Evolutionary conservation across 441 rosid species (phyloP).

Genomic region (Gossypium davidsonii): DNA sequence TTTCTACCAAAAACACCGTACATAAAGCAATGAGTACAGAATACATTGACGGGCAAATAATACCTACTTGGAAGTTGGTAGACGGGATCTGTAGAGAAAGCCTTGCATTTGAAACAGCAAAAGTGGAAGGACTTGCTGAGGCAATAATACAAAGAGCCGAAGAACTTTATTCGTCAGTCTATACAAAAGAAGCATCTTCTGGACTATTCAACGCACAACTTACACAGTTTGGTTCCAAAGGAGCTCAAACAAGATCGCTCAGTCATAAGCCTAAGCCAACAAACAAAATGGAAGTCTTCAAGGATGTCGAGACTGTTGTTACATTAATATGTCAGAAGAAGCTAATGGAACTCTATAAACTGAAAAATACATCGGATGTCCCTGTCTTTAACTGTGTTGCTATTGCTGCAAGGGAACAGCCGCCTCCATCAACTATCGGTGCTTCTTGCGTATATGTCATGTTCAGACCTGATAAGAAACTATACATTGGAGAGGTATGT

Average conservation of each 20-base stretch:
- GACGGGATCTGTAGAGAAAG: constrained; percentile 95
- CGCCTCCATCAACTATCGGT: constrained; percentile 88
- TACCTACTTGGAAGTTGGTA: constrained; percentile 81
- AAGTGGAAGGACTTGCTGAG: constrained; percentile 81
- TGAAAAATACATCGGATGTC: constrained; percentile 27
- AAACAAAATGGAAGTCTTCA: constrained; percentile 29
- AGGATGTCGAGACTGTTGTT: constrained; percentile 44
- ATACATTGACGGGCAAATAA: constrained; percentile 58
- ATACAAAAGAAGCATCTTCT: constrained; percentile 19
- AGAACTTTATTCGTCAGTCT: constrained; percentile 58
- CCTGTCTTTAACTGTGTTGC: constrained; percentile 39
- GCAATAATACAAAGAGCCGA: constrained; percentile 72
- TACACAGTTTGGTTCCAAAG: constrained; percentile 20
- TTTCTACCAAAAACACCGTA: constrained; percentile 44
- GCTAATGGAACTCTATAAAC: constrained; percentile 38
- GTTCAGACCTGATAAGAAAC: constrained; percentile 67
- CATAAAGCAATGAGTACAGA: constrained; percentile 92
- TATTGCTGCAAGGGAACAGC: constrained; percentile 73
- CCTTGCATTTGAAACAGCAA: constrained; percentile 98
- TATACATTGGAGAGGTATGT: constrained; percentile 88
- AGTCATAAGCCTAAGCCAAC: constrained; percentile 23
- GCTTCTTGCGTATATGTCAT: constrained; percentile 86
- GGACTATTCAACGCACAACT: constrained; percentile 21
- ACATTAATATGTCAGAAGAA: constrained; percentile 47
- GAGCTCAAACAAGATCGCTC: constrained; percentile 23